A percentile compares a stretch with the other conserved stretches of the same genome.
Conservation (phyloP, 176 grass and related monocot species). For the Puya raimondii region DNA sequence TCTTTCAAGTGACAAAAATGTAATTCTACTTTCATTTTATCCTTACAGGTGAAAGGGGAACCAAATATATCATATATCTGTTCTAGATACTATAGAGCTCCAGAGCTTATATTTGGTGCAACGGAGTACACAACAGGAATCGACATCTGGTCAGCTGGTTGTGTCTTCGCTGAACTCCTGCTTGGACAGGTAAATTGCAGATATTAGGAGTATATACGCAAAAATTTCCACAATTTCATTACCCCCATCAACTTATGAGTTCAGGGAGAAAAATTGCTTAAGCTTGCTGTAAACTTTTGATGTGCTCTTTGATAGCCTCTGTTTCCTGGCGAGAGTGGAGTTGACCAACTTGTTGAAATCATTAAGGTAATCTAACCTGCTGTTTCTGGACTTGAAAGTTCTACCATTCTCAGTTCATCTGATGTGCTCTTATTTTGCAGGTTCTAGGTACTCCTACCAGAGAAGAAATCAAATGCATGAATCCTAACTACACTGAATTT, state of each 20-base stretch:
- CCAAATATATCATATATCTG: constrained; percentile 94
- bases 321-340: constrained; percentile 77
- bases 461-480: constrained; percentile 93
- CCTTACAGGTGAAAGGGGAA: constrained; percentile 64
- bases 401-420: constrained; percentile 13
- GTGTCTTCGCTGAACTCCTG: constrained; percentile 81
- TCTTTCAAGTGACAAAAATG: neutral
- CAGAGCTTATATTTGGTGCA: constrained; percentile 89
- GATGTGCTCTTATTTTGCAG: constrained; percentile 20
- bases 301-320: constrained; percentile 53
- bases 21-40: constrained; percentile 12
- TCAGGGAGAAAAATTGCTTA: neutral
- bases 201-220: neutral
- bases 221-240: too few species aligned
- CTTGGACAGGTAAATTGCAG: constrained; percentile 47
- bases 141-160: constrained; percentile 88
- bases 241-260: neutral
- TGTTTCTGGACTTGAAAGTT: neutral
- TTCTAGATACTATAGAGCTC: constrained; percentile 89
- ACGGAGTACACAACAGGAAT: constrained; percentile 82
- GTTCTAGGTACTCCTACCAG: constrained; percentile 83
- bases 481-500: constrained; percentile 74
- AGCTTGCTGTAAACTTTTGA: neutral
- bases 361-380: constrained; percentile 46
- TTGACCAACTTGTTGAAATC: constrained; percentile 85